phyloP scores from a whole-genome alignment of 768 basidiomycete species.

The Russula vinacea region DNA sequence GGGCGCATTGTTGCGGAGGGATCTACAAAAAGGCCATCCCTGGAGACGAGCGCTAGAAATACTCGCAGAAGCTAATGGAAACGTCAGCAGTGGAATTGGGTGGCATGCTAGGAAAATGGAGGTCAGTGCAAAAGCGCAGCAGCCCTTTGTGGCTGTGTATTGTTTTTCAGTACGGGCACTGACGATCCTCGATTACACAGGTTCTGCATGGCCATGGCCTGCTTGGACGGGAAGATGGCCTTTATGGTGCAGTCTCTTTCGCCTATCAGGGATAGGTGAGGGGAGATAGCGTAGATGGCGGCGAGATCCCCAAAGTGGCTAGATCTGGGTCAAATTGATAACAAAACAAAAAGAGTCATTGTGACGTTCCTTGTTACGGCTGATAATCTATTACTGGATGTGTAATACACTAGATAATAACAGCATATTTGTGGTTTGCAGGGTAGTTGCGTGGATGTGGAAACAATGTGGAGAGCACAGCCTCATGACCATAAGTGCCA shows the following conservation, averaged over 20 bases:
- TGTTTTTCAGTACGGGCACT: constrained; percentile 3
- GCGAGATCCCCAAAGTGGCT: not conserved
- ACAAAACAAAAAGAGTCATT: not conserved
- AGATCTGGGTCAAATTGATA: not conserved
- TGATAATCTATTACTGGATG: not conserved
- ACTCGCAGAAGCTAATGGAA: constrained; percentile 77
- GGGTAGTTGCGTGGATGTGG: too few relatives aligned
- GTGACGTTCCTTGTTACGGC: not conserved
- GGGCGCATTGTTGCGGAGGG: constrained; percentile 42
- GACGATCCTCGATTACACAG: constrained; percentile 10
- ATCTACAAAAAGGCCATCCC: constrained; percentile 50
- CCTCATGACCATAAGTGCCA: too few relatives aligned
- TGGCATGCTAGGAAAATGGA: constrained; percentile 93
- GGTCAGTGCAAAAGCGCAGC: constrained; percentile 23
- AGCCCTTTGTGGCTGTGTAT: not conserved
- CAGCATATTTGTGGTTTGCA: not conserved
- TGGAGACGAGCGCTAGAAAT: constrained; percentile 67
- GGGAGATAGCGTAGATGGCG: not conserved
- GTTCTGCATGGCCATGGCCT: constrained; percentile 86
- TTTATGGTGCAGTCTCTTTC: constrained; percentile 93
- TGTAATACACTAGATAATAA: not conserved
- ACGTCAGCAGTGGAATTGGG: constrained; percentile 86
- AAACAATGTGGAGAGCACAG: too few relatives aligned
- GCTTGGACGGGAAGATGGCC: constrained; percentile 87
- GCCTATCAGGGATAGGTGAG: constrained; percentile 80